Evolutionary conservation across 805 yeast genomes (phyloP), one percentile per base, ranked within the genome.

Genomic region (Pichia sporocuriosa): DNA sequence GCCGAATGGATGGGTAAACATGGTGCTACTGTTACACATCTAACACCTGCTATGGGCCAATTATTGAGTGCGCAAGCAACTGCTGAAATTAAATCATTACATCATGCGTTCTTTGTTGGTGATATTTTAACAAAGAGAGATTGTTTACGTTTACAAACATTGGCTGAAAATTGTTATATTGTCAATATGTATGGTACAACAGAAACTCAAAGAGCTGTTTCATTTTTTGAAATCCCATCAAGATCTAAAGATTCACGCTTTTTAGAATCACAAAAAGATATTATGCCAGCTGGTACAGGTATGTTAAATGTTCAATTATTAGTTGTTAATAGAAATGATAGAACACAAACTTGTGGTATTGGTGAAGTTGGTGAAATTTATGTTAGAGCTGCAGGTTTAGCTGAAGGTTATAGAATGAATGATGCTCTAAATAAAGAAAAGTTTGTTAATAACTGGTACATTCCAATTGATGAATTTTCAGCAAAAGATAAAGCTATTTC

Each of bases 41-140:
- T 93, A 65, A 93, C 99, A 1, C 99, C 99, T 4, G 98, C 98
- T 6, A 93, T 94, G 98, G 99, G 99, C 47, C 99, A 93, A 65
- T 69, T 93, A 44, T 70, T 93, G 54, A 83, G 96, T 47, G 97
- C 97, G 5, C 97, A 93, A 67, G 98, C 98, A 16, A 70, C 84
- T 12, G 81, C 93, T 11, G 81, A 82, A 42, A 84, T 93, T 59
- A 90, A 95, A 21, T 58, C 78, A 4, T 72, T 93, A 47, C 96
- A 86, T 58, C 97, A 90, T 59, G 98, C 98, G 1, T 93, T 93
- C 70, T 93, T 93, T 57, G 99, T 93, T 23, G 99, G 99, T 56
- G 99, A 93, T 64, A 86, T 93, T 48, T 70, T 93, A 50, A 93
- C 99, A 50, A 94, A 93, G 67, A 82, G 98, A 67, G 99, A 94